Conservation (phyloP, 768 basidiomycete genomes). For the Rhizopogon vinicolor region DNA sequence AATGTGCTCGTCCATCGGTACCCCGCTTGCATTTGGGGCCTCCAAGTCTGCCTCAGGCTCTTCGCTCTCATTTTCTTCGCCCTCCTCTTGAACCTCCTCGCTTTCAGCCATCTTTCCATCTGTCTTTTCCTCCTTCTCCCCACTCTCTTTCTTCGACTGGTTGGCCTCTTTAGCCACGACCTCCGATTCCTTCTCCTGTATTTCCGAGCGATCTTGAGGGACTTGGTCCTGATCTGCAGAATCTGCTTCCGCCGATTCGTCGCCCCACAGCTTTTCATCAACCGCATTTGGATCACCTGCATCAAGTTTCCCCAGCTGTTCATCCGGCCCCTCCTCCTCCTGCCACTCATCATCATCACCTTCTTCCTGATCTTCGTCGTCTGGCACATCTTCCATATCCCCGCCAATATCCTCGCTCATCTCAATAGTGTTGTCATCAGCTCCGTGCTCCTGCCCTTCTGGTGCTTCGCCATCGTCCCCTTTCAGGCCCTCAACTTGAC, state of each 20-base stretch:
- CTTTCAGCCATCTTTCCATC: constrained; percentile 25
- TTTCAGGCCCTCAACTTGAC: constrained; percentile 91
- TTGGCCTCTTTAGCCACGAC: constrained; percentile 76
- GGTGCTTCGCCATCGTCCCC: constrained; percentile 49
- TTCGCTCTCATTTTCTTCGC: constrained; percentile 21
- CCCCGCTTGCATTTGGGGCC: constrained; percentile 48
- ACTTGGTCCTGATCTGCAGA: constrained; percentile 51
- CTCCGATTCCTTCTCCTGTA: constrained; percentile 50
- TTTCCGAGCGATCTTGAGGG: constrained; percentile 54
- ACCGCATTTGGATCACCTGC: constrained; percentile 76
- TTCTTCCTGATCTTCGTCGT: constrained; percentile 46
- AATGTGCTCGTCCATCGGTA: constrained; percentile 70
- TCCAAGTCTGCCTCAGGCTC: constrained; percentile 35
- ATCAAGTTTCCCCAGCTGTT: constrained; percentile 80
- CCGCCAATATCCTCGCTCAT: constrained; percentile 91
- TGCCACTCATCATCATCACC: constrained; percentile 47
- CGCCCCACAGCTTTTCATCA: constrained; percentile 97
- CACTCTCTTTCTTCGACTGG: constrained; percentile 23
- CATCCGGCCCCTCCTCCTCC: constrained; percentile 68
- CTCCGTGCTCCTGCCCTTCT: constrained; percentile 32
- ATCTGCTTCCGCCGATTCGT: constrained; percentile 58
- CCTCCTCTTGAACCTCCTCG: constrained; percentile 20
- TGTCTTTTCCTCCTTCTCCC: constrained; percentile 25
- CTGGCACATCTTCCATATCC: constrained; percentile 77
- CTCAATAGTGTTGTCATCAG: constrained; percentile 77